Evolutionary conservation across 2,329 filamentous ascomycete species (phyloP).

Genomic region (Fusarium xyrophilum): DNA sequence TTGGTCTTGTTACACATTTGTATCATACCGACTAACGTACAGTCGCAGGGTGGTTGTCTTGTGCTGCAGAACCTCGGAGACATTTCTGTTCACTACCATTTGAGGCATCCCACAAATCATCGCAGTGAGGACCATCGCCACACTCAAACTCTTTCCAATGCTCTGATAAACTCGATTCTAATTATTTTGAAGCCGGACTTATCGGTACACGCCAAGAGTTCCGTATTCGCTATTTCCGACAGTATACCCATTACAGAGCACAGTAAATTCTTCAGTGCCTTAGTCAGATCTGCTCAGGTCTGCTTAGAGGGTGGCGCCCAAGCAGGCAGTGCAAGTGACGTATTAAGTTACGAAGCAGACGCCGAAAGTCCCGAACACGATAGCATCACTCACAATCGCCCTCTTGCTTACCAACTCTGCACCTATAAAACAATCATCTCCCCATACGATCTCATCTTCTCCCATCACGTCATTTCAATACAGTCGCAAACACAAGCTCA

Average conservation of each 20-base stretch:
- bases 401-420: neutral
- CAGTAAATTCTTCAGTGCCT: neutral
- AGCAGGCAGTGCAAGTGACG: conserved; percentile 42
- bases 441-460: conserved; percentile 5
- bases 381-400: conserved; percentile 8
- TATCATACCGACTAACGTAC: no score
- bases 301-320: conserved; percentile 2
- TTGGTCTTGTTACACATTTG: neutral
- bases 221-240: neutral
- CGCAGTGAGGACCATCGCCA: rapidly evolving
- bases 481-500: neutral
- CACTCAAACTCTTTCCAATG: neutral
- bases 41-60: no score
- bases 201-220: neutral
- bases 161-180: neutral
- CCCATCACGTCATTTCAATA: neutral
- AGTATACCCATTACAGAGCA: conserved; percentile 2
- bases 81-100: neutral
- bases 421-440: conserved; percentile 1
- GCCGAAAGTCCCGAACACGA: conserved; percentile 41
- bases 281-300: neutral
- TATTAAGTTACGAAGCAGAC: conserved; percentile 56
- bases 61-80: neutral
- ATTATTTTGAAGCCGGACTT: neutral
- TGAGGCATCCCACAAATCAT: neutral